Base-by-base conservation (phyloP, 805 yeast genomes). In the Lipomyces yamadae region DNA sequence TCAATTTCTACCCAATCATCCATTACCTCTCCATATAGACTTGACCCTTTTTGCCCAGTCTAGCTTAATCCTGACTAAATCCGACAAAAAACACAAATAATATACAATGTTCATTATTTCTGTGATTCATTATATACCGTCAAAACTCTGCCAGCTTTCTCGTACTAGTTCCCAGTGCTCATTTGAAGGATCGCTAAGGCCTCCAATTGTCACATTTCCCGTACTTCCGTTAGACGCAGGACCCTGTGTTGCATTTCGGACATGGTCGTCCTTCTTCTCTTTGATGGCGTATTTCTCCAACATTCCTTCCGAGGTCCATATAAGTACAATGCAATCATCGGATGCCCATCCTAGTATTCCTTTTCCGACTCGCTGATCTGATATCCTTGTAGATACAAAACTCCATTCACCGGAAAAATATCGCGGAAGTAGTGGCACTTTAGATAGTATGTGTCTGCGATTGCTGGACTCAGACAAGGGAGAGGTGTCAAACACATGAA, bases 351-450 rank as follows among this genome's bases (percentile, higher is more conserved):
- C 96, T 33, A 86, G 67, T 0, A 82, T 81, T 7, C 89, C 90
- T 6, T 76, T 74, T 56, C 71, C 70, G 48, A 60, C 50, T 30
- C 72, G 56, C 42, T 78, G 78, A 59, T 78, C 77, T 13, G 75
- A 75, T 54, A 85, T 76, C 72, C 90, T 88, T 15, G 86, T 81
- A 0, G 94, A 89, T 61, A 91, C 91, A 79, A 89, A 91, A 53
- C 95, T 88, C 97, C 97, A 93, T 15, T 90, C 88, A 1, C 94
- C 88, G 61, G 88, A 86, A 77, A 93, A 90, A 75, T 92, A 92
- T 58, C 83, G 82, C 30, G 92, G 90, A 65, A 87, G 84, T 60
- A 91, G 81, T 1, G 92, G 91, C 8, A 89, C 69, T 58, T 81
- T 84, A 61, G 85, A 84, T 60, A 93, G 80, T 30, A 90, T 73